Evolutionary conservation across 192 early-diverging fungal genomes (phyloP).

Genomic region (Ramicandelaber brevisporus): DNA sequence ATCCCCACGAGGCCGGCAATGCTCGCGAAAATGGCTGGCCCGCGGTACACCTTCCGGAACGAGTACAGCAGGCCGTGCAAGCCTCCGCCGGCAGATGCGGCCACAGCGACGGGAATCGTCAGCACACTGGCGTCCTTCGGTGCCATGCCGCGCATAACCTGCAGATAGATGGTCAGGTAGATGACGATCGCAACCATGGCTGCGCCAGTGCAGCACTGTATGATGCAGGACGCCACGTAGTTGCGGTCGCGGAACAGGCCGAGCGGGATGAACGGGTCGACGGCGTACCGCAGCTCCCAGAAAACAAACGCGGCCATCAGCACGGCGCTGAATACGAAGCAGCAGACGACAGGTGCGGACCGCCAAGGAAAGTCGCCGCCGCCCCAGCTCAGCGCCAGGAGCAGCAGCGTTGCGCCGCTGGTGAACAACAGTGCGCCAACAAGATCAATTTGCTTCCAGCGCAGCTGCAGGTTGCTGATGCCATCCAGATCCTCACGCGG

Average conservation of each 20-base stretch:
- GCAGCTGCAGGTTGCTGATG: conserved; percentile 20
- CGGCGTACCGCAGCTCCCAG: conserved; percentile 23
- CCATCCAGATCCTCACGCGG: conserved; percentile 14
- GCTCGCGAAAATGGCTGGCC: too few relatives aligned
- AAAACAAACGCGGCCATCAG: conserved; percentile 16
- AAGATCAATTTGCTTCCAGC: conserved; percentile 29
- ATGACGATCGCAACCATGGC: conserved; percentile 28
- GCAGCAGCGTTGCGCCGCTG: conserved; percentile 17
- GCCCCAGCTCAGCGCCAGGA: conserved; percentile 36
- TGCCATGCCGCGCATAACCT: too few relatives aligned
- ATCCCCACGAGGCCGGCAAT: too few relatives aligned
- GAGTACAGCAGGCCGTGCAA: too few relatives aligned
- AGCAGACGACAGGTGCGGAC: conserved; percentile 21
- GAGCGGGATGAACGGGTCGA: conserved; percentile 26
- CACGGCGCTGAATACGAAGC: conserved; percentile 20
- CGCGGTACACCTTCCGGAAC: too few relatives aligned
- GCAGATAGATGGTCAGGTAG: conserved; percentile 32
- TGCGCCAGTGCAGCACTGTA: conserved; percentile 22
- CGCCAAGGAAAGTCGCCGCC: conserved; percentile 31
- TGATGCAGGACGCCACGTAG: conserved; percentile 17
- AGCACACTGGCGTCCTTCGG: too few relatives aligned
- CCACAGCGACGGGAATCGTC: too few relatives aligned
- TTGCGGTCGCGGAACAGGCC: conserved; percentile 23
- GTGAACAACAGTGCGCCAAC: conserved; percentile 24
- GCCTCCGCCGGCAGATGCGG: too few relatives aligned